Conservation (phyloP, 164 flowering plant genomes). For the Buxus sempervirens region DNA sequence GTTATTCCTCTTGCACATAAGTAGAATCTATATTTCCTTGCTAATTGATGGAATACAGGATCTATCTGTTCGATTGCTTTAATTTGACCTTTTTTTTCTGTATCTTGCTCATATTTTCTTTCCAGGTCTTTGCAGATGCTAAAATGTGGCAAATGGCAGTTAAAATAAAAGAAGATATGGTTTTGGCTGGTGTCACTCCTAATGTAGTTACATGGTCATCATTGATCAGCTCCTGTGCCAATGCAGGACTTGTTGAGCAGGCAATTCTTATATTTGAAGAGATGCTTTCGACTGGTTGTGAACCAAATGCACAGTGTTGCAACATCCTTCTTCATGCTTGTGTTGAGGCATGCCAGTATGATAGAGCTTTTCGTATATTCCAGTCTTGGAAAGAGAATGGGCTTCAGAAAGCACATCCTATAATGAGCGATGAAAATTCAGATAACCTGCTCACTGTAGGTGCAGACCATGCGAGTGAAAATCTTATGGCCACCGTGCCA, state of each 20-base stretch:
- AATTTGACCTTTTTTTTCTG: no score
- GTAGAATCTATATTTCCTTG: neutral
- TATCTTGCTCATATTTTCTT: neutral
- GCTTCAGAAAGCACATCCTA: constrained; percentile 16
- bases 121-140: constrained; percentile 87
- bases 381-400: constrained; percentile 52
- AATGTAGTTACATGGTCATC: constrained; percentile 86
- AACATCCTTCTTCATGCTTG: constrained; percentile 84
- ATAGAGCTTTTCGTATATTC: constrained; percentile 83
- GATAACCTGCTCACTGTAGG: constrained; percentile 1
- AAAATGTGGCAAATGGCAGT: constrained; percentile 87
- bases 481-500: constrained; percentile 13
- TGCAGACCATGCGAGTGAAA: constrained; percentile 11
- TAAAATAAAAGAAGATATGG: constrained; percentile 79
- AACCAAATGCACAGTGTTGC: constrained; percentile 79
- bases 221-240: constrained; percentile 86
- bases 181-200: constrained; percentile 69
- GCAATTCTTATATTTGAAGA: constrained; percentile 70
- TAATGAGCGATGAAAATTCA: constrained; percentile 7
- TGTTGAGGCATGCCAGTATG: constrained; percentile 82
- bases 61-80: neutral
- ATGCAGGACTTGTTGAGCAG: constrained; percentile 77
- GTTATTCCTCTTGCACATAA: neutral
- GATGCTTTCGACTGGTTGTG: constrained; percentile 73
- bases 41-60: constrained; percentile 1